These are phyloP conservation scores for Paramecium biaurelia DNA, from an alignment of 73 alveolate genomes.

Conservation along the genomic window DNA sequence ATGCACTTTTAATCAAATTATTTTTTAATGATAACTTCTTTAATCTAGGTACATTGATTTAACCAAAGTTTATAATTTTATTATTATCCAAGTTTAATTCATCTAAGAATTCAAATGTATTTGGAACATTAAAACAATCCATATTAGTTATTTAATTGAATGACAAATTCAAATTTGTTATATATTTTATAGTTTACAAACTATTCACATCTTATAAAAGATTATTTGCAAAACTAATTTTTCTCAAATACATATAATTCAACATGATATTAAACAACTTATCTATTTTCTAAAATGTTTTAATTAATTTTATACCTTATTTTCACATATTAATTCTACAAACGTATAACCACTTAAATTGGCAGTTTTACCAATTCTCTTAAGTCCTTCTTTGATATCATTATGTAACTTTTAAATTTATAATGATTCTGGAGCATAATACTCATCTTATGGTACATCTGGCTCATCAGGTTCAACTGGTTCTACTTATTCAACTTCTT, in stretches of 20 bases:
- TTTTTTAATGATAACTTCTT: slow-evolving; percentile 19
- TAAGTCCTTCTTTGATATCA: slow-evolving; percentile 9
- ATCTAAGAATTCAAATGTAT: slow-evolving; percentile 58
- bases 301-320: neutral
- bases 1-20: slow-evolving; percentile 23
- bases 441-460: slow-evolving; percentile 61
- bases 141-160: slow-evolving; percentile 36
- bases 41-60: slow-evolving; percentile 40
- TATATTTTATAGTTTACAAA: neutral
- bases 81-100: slow-evolving; percentile 55
- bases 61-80: slow-evolving; percentile 28
- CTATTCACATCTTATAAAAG: slow-evolving; percentile 26
- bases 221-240: slow-evolving; percentile 59
- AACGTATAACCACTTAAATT: slow-evolving; percentile 20
- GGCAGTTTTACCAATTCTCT: slow-evolving; percentile 63
- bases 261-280: slow-evolving; percentile 6
- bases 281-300: slow-evolving; percentile 33
- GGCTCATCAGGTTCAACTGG: slow-evolving; percentile 61
- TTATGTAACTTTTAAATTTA: neutral
- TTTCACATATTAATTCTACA: slow-evolving; percentile 55
- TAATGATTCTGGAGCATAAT: slow-evolving; percentile 56
- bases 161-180: slow-evolving; percentile 59
- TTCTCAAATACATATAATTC: slow-evolving; percentile 24
- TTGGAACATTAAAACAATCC: slow-evolving; percentile 55
- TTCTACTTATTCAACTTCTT: slow-evolving; percentile 43